phyloP scores from a whole-genome alignment of 2,329 filamentous ascomycete genomes.

The Aureobasidium namibiae region DNA sequence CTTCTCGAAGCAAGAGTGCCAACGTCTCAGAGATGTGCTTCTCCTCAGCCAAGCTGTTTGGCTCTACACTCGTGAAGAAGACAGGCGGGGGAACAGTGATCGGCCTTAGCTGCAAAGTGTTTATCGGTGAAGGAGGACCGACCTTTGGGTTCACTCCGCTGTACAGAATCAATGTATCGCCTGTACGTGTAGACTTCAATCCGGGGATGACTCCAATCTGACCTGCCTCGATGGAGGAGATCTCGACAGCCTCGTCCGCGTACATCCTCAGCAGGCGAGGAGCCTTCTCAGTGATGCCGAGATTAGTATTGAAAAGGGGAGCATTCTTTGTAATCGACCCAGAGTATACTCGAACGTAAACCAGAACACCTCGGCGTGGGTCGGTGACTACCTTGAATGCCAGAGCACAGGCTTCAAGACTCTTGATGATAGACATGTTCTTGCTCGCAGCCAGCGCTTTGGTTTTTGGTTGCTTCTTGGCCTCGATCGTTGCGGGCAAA shows the following conservation, averaged over 20 bases:
- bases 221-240: conserved; percentile 69
- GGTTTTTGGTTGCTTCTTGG: conserved; percentile 14
- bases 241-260: conserved; percentile 76
- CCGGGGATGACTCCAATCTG: conserved; percentile 93
- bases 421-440: conserved; percentile 37
- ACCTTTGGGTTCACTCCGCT: conserved; percentile 52
- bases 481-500: conserved; percentile 14
- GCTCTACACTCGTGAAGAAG: conserved; percentile 92
- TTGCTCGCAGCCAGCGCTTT: conserved; percentile 14
- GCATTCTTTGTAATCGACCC: conserved; percentile 68
- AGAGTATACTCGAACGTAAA: conserved; percentile 87
- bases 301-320: conserved; percentile 77
- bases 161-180: conserved; percentile 80
- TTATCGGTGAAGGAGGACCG: conserved; percentile 59
- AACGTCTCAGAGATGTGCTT: conserved; percentile 71
- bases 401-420: conserved; percentile 60
- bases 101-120: conserved; percentile 72
- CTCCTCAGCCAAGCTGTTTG: conserved; percentile 66
- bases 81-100: conserved; percentile 88
- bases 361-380: conserved; percentile 72
- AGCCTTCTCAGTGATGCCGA: conserved; percentile 69
- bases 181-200: conserved; percentile 83
- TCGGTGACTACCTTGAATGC: conserved; percentile 95
- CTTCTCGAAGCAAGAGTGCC: conserved; percentile 73
- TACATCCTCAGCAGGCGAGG: conserved; percentile 83